Conservation (phyloP, 768 basidiomycete genomes). For the Russula griseocarnosa region DNA sequence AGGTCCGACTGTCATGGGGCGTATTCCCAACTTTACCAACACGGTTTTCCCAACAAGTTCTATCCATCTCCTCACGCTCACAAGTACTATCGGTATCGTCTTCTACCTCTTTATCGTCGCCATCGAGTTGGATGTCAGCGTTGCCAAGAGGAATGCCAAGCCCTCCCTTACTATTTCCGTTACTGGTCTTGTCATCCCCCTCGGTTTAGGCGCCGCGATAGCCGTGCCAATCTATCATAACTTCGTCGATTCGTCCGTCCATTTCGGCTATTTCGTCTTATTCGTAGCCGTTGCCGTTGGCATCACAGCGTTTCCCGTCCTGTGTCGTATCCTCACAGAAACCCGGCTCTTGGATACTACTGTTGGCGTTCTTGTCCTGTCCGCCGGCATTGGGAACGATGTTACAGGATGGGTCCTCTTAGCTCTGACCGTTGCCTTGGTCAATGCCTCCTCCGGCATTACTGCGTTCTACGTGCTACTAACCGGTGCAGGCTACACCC, state of each 20-base stretch:
- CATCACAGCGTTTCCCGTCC: conserved; percentile 78
- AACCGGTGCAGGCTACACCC: conserved; percentile 56
- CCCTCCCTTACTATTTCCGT: conserved; percentile 57
- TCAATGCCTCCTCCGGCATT: conserved; percentile 69
- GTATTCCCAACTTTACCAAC: conserved; percentile 64
- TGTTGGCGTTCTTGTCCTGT: conserved; percentile 78
- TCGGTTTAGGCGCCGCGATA: conserved; percentile 73
- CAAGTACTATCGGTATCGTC: conserved; percentile 70
- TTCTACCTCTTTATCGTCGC: conserved; percentile 82
- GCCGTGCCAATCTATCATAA: conserved; percentile 72
- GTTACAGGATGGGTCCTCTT: conserved; percentile 77
- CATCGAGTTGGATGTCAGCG: conserved; percentile 71
- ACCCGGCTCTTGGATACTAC: conserved; percentile 76
- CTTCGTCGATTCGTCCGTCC: conserved; percentile 54
- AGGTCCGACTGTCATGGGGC: conserved; percentile 67
- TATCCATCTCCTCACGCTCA: conserved; percentile 60
- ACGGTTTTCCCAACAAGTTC: conserved; percentile 40
- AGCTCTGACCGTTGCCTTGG: conserved; percentile 77
- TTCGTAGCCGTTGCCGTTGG: conserved; percentile 82
- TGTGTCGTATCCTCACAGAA: conserved; percentile 81
- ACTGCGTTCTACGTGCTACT: conserved; percentile 79
- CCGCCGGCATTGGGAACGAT: conserved; percentile 71
- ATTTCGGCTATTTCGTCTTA: conserved; percentile 78
- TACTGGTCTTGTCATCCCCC: conserved; percentile 69
- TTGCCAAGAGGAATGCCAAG: conserved; percentile 61